A percentile compares a stretch with the other conserved stretches of the same genome.
Evolutionary conservation across 768 basidiomycete species (phyloP).

Genomic region (Boletus pseudopeckii): DNA sequence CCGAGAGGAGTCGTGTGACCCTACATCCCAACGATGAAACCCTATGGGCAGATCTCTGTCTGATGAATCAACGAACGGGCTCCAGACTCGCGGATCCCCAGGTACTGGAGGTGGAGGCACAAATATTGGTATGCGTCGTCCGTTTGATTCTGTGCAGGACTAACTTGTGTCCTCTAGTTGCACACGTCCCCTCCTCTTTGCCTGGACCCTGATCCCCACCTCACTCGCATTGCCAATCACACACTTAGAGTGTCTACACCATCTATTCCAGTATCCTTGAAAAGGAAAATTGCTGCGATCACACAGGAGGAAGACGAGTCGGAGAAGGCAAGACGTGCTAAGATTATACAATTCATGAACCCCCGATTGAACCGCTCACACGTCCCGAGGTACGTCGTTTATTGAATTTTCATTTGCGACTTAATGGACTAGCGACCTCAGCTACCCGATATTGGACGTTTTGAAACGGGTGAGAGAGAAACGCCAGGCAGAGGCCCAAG

Average conservation of each 20-base stretch:
- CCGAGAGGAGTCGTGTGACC: conserved; percentile 65
- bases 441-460: conserved; percentile 59
- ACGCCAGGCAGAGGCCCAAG: conserved; percentile 25
- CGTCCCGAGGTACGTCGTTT: conserved; percentile 45
- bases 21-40: conserved; percentile 77
- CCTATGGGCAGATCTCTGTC: conserved; percentile 74
- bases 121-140: conserved; percentile 53
- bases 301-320: conserved; percentile 76
- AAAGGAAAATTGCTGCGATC: conserved; percentile 67
- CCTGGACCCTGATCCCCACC: conserved; percentile 74
- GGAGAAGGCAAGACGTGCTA: conserved; percentile 66
- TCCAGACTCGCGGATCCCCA: conserved; percentile 67
- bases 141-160: background rate
- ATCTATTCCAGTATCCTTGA: conserved; percentile 67
- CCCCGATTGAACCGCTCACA: conserved; percentile 48
- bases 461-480: conserved; percentile 33
- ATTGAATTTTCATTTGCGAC: background rate
- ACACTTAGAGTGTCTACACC: conserved; percentile 70
- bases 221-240: conserved; percentile 73
- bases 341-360: conserved; percentile 79
- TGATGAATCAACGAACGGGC: conserved; percentile 56
- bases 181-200: conserved; percentile 75
- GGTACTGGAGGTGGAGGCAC: conserved; percentile 70
- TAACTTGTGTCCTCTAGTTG: conserved; percentile 42
- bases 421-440: conserved; percentile 22